Base-by-base conservation (phyloP, 2,329 filamentous ascomycete species). In the Penicillium sp. region DNA sequence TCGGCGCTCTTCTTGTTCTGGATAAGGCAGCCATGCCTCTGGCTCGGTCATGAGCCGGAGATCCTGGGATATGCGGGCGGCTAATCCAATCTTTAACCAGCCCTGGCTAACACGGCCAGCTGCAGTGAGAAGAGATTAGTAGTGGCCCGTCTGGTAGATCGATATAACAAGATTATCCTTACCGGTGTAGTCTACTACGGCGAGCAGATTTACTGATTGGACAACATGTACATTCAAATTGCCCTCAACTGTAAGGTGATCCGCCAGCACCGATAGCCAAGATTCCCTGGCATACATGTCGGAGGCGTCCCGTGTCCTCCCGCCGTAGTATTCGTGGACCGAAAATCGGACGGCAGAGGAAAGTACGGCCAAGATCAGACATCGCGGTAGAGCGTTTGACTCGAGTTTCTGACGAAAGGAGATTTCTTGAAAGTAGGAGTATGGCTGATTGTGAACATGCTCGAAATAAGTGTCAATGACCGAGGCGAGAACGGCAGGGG, bases 11-110 rank as follows among this genome's bases (percentile, higher is more conserved):
- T 74, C 72, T 45, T 73, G 69, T 41, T 71, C 66, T 0, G 61
- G 28, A 38, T 57, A 55, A 10, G 69, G 54, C 0, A 69, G 50
- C 38, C 61, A 62, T 8, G 42, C 25, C 7, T 47, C 47, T 2
- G 68, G 64, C 17, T 73, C 70, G 3, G 48, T 60, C 64, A 70
- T 71, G 8, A 73, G 73, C 10, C 70, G 71, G 17, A 78, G 74
- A 47, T 69, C 69, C 50, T 74, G 72, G 6, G 90, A 93, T 73
- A 86, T 95, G 42, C 91, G 95, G 67, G 78, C 68, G 1, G 71
- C 66, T 2, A 72, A 53, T 2, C 69, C 69, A 14, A 73, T 68
- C 28, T 78, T 78, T 6, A 79, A 58, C 78, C 76, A 79, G 1
- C 69, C 75, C 10, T 72, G 66, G 45, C 68, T 66, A 5, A 69